Evolutionary conservation across 257 asterid species (phyloP), one percentile per base, ranked within the genome.

Genomic region (Solanum chaucha): DNA sequence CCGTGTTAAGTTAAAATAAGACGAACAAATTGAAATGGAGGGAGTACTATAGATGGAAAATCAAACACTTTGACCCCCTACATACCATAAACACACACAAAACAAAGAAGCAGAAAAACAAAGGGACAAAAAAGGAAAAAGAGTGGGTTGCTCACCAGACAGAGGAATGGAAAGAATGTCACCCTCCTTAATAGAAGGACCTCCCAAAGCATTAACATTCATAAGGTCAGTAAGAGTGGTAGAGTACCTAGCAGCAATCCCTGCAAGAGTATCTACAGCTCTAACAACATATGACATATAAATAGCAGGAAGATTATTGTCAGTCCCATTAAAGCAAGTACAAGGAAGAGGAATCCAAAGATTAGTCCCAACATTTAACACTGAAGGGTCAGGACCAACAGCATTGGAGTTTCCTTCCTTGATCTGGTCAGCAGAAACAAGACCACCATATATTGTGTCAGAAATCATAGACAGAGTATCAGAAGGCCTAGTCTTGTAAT

Each of bases 121-220:
- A 28, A 13, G 32, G 10, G 70, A 44, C 51, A 44, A 44, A 44
- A 44, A 26, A 28, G 34, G 65, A 4, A 83, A 19, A 48, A 64
- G 68, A 59, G 51, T 34, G 46, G 65, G 35, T 3, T 38, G 87
- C 90, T 85, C 88, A 96, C 98, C 99, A 26, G 98, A 93, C 82
- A 96, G 86, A 0, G 99, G 99, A 87, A 97, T 93, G 0, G 99
- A 95, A 61, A 96, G 96, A 93, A 97, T 96, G 86, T 97, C 99
- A 1, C 95, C 99, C 5, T 92, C 98, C 86, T 86, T 90, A 87
- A 96, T 92, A 34, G 94, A 94, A 3, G 93, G 92, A 82, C 86
- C 87, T 7, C 95, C 97, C 89, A 97, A 77, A 38, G 95, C 91
- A 89, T 97, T 97, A 44, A 93, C 98, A 87, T 91, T 93, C 98